A percentile compares a stretch with the other conserved stretches of the same genome.
phyloP scores from a whole-genome alignment of 768 basidiomycete genomes.

The Tulasnella sp. region DNA sequence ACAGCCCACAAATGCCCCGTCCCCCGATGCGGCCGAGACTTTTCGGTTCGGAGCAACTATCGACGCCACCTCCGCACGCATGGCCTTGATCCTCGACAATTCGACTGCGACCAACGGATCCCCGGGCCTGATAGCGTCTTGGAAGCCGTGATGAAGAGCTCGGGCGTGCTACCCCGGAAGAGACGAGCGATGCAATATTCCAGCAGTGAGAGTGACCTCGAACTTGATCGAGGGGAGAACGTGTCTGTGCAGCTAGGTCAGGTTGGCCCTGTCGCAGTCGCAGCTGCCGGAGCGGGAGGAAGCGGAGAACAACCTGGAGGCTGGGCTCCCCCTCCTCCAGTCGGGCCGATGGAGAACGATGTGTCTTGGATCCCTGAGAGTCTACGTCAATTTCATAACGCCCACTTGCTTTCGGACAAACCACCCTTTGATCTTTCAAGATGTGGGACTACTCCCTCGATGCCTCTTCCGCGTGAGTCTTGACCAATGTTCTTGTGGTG shows the following conservation, averaged over 20 bases:
- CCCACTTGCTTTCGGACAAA: conserved; percentile 1
- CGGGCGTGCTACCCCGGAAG: background rate
- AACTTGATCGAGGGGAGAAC: background rate
- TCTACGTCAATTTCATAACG: conserved; percentile 18
- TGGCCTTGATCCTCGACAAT: conserved; percentile 11
- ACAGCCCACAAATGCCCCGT: conserved; percentile 13
- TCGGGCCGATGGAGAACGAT: too few relatives aligned
- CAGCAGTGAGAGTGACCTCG: background rate
- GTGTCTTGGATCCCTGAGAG: conserved; percentile 21
- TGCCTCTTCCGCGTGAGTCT: conserved; percentile 32
- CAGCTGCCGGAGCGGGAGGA: background rate
- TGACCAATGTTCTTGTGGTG: background rate
- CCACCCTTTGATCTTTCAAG: conserved; percentile 22
- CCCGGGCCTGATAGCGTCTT: background rate
- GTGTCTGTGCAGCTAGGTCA: background rate
- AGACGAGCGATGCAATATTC: background rate
- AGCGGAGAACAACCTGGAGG: background rate
- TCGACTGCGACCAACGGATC: background rate
- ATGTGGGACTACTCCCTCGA: background rate
- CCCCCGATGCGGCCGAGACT: conserved; percentile 15
- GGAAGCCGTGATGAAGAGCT: conserved; percentile 6
- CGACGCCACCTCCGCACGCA: conserved; percentile 30
- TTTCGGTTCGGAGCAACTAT: conserved; percentile 28
- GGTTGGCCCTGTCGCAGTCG: background rate
- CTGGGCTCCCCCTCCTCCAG: background rate